phyloP scores from a whole-genome alignment of 225 moss, liverwort and hornwort genomes.

The Lunularia cruciata region DNA sequence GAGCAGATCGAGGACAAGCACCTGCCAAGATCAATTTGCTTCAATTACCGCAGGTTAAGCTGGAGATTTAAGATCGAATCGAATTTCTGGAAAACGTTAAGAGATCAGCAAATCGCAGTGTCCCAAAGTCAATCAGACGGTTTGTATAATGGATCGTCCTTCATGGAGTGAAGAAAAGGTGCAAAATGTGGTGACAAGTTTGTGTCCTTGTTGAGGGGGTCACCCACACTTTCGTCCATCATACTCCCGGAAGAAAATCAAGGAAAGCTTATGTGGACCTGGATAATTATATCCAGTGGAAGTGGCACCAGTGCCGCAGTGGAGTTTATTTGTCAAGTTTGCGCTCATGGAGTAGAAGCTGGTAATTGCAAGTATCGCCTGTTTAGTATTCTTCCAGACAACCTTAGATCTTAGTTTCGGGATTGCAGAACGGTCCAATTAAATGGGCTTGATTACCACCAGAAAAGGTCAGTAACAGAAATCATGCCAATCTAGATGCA shows the following conservation, averaged over 20 bases:
- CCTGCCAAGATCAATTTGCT: background rate
- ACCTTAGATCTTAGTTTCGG: background rate
- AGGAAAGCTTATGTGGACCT: background rate
- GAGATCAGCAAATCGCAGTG: background rate
- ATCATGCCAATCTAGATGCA: too few relatives aligned
- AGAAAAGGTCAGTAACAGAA: background rate
- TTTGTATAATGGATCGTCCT: background rate
- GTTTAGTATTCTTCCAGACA: background rate
- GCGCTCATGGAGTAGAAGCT: background rate
- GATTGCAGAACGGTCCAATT: background rate
- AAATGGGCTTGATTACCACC: too few relatives aligned
- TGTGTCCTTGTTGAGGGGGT: background rate
- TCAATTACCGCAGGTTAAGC: background rate
- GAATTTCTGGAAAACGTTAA: background rate
- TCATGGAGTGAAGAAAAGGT: background rate
- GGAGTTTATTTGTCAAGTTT: background rate
- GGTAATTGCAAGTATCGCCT: background rate
- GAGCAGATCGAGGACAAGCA: background rate
- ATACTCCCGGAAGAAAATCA: background rate
- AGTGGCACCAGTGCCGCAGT: background rate
- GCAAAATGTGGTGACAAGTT: too few relatives aligned
- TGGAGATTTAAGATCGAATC: background rate
- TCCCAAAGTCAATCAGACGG: background rate
- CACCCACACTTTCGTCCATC: background rate
- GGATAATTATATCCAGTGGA: background rate